Base-by-base conservation (phyloP, 345 rosid species). In the Lepidium didymum region DNA sequence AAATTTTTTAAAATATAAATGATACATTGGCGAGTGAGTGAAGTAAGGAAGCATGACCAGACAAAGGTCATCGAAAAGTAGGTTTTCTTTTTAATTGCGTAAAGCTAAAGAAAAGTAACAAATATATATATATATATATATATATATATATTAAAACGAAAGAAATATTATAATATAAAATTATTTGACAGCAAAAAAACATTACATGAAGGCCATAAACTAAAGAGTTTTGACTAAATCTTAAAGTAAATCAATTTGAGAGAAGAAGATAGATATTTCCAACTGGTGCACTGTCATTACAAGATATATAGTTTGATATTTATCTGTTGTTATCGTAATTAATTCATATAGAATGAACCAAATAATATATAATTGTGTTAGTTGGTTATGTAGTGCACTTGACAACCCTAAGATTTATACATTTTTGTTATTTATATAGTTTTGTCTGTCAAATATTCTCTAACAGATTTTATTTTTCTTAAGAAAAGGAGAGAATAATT, bases 21-120 rank as follows among this genome's bases (percentile, higher is more conserved):
- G 70, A 57, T 65, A 47, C 44, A 57, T 57, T 50, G 61, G 71
- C 60, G 15, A 45, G 33, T 50, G 15, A 45, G 33, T 50, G 62
- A 37, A 66, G 7, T 29, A 29, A 29, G 5, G 31, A 27, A 27
- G 58, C 72, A 51, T 64, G 72, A 50, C 47, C 67, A 50, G 67
- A 73, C 67, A 73, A 51, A 66, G 72, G 77, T 73, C 77, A 50
- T 58, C 37, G 72, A 61, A 73, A 58, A 73, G 71, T 33, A 58
- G 62, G 19, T 6, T 56, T 31, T 38, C n/a, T 64, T 10, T 10
- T 35, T 27, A 41, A 15, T 12, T 27, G 72, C 72, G 56, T 73
- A 52, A 66, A 51, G 67, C 72, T 15, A 58, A 67, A 35, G 77
- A 15, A 51, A 73, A 35, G 47, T n/a, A n/a, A n/a, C n/a, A n/a